Conservation (phyloP, 2,329 filamentous ascomycete genomes). For the Colletotrichum destructivum region DNA sequence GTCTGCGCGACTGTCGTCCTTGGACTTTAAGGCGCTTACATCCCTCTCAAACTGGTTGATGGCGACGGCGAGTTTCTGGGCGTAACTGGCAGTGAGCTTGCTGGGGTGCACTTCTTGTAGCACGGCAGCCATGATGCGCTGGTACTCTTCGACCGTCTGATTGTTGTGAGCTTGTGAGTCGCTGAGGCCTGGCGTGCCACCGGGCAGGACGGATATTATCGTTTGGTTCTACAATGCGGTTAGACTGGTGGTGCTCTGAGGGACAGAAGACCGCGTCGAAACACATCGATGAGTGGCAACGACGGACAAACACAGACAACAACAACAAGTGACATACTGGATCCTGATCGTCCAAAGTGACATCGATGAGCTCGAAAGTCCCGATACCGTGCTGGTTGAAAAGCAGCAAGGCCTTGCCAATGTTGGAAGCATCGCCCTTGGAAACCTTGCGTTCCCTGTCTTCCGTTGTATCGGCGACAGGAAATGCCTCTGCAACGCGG, state of each 20-base stretch:
- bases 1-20: slow-evolving; percentile 50
- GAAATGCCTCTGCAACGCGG: slow-evolving; percentile 46
- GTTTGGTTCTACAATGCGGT: slow-evolving; percentile 69
- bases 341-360: slow-evolving; percentile 59
- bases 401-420: slow-evolving; percentile 58
- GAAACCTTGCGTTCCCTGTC: slow-evolving; percentile 47
- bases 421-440: slow-evolving; percentile 20
- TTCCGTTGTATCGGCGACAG: slow-evolving; percentile 45
- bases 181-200: not conserved
- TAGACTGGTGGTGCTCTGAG: slow-evolving; percentile 61
- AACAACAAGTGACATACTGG: slow-evolving; percentile 45
- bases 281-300: not conserved
- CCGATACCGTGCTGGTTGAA: slow-evolving; percentile 62
- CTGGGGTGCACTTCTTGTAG: slow-evolving; percentile 30
- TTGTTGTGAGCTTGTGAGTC: slow-evolving; percentile 16
- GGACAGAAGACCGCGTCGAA: not conserved
- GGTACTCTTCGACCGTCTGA: slow-evolving; percentile 23
- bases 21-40: not conserved
- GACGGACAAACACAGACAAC: too few species aligned
- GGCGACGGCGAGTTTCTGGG: slow-evolving; percentile 8
- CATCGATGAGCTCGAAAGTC: slow-evolving; percentile 54
- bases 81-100: slow-evolving; percentile 12
- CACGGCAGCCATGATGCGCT: slow-evolving; percentile 8
- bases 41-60: slow-evolving; percentile 31
- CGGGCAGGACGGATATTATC: slow-evolving; percentile 22